These are phyloP conservation scores for Acrocalymma vagum DNA, from an alignment of 2,329 filamentous ascomycete species.

Conservation along the genomic window DNA sequence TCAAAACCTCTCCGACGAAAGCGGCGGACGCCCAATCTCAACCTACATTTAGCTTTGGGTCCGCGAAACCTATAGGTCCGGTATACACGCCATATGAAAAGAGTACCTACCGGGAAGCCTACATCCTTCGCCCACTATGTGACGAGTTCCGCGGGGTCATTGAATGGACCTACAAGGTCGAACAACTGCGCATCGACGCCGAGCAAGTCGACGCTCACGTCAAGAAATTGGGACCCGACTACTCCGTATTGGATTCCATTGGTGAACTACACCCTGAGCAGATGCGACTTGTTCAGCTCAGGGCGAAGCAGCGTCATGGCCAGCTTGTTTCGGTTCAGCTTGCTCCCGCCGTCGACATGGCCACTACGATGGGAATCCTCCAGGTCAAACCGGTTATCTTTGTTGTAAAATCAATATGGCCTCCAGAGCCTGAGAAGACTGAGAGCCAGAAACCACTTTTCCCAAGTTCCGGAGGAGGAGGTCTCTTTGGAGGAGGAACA, in stretches of 20 bases:
- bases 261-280: conserved; percentile 20
- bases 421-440: conserved; percentile 2
- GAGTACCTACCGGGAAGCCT: conserved; percentile 18
- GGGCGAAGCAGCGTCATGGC: conserved; percentile 19
- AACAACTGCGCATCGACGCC: conserved; percentile 19
- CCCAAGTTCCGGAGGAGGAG: too few relatives aligned
- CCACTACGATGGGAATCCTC: conserved; percentile 22
- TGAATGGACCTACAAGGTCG: conserved; percentile 14
- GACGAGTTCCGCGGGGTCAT: conserved; percentile 5
- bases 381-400: conserved; percentile 20
- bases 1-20: background rate
- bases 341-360: conserved; percentile 9
- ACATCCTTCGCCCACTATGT: conserved; percentile 18
- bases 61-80: too few relatives aligned
- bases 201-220: conserved; percentile 14
- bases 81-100: too few relatives aligned
- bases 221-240: conserved; percentile 7
- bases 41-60: background rate
- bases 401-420: conserved; percentile 10
- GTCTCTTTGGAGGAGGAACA: too few relatives aligned
- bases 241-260: conserved; percentile 27
- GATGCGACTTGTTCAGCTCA: conserved; percentile 19
- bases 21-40: background rate
- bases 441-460: too few relatives aligned
- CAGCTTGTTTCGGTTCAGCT: conserved; percentile 20